Evolutionary conservation across 2,329 filamentous ascomycete species (phyloP), one percentile per base, ranked within the genome.

Genomic region (Xylariales sp.): DNA sequence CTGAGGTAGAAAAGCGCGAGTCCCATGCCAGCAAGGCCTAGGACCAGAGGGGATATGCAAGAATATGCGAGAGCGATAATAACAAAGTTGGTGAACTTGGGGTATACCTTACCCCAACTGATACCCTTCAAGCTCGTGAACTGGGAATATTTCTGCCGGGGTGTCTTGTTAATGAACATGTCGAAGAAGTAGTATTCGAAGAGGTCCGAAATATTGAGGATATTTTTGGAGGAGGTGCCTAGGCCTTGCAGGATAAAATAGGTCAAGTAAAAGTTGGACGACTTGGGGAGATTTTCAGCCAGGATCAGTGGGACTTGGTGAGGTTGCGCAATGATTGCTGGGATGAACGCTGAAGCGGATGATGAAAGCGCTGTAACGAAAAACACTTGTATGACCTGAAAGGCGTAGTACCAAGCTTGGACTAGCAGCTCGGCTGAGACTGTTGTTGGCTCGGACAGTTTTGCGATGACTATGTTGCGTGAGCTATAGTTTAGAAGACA

Each of bases 361-460:
- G 86, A 88, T 7, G 85, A 78, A 16, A 95, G 57, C 0, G 88
- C 91, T 0, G 86, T 84, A 38, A 95, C 79, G 18, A 95, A 68
- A 66, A 95, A 95, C 29, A 93, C 86, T 58, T 95, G 86, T 8
- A 91, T 73, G 18, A 95, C 78, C 59, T 88, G 84, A 61, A 88
- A 88, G 33, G 77, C 74, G 54, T 90, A 94, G 66, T 88, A 94
- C 56, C 77, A 85, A 53, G 82, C 86, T 59, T 94, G 86, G 0
- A 84, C 83, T 32, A 79, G 83, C 15, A 94, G 66, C 58, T 95
- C 89, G 4, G 89, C 78, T 12, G 78, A 71, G 1, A 84, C 81
- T 3, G 75, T 66, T 0, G 84, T 89, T 3, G 87, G 84, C 19
- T 80, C 77, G 18, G 81, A 78, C 28, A 80, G 61, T 53, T 80